Evolutionary conservation across 2,329 filamentous ascomycete species (phyloP).

Genomic region (Bipolaris zeicola): DNA sequence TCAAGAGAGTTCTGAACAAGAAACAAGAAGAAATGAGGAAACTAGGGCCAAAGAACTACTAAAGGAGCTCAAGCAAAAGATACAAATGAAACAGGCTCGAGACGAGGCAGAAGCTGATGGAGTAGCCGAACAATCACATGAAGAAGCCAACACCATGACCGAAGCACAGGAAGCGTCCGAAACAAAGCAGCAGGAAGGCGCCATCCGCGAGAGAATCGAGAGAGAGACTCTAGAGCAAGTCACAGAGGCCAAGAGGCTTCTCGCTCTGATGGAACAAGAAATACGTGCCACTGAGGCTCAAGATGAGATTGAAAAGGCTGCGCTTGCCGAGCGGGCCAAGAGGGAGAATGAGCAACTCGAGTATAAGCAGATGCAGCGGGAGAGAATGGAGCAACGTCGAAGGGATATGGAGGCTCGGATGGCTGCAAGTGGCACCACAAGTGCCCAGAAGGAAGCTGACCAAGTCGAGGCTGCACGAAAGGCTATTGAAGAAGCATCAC

Average conservation of each 20-base stretch:
- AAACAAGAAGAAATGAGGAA: slow-evolving; percentile 6
- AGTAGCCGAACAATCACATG: slow-evolving; percentile 4
- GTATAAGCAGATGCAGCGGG: slow-evolving; percentile 11
- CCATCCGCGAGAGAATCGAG: slow-evolving; percentile 12
- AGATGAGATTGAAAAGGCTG: slow-evolving; percentile 10
- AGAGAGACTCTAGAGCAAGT: slow-evolving; percentile 14
- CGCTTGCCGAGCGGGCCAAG: slow-evolving; percentile 9
- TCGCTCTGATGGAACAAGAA: slow-evolving; percentile 14
- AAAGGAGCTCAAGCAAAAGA: slow-evolving; percentile 1
- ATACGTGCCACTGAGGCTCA: slow-evolving; percentile 5
- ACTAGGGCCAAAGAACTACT: slow-evolving; percentile 7
- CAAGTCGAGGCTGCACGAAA: slow-evolving; percentile 12
- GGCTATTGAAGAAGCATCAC: slow-evolving; percentile 15
- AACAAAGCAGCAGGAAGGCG: slow-evolving; percentile 4
- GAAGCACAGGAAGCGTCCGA: slow-evolving; percentile 5
- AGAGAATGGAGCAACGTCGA: slow-evolving; percentile 10
- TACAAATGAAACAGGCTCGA: slow-evolving; percentile 1
- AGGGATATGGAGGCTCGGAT: slow-evolving; percentile 11
- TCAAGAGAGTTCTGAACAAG: slow-evolving; percentile 10
- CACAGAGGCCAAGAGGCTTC: slow-evolving; percentile 11
- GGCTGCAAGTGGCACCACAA: slow-evolving; percentile 4
- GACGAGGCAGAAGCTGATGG: slow-evolving; percentile 7
- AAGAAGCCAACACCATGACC: background rate
- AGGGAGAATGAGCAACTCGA: slow-evolving; percentile 11
- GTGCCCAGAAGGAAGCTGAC: slow-evolving; percentile 11